Base-by-base conservation (phyloP, 805 yeast species). In the Myxozyma neotropica region DNA sequence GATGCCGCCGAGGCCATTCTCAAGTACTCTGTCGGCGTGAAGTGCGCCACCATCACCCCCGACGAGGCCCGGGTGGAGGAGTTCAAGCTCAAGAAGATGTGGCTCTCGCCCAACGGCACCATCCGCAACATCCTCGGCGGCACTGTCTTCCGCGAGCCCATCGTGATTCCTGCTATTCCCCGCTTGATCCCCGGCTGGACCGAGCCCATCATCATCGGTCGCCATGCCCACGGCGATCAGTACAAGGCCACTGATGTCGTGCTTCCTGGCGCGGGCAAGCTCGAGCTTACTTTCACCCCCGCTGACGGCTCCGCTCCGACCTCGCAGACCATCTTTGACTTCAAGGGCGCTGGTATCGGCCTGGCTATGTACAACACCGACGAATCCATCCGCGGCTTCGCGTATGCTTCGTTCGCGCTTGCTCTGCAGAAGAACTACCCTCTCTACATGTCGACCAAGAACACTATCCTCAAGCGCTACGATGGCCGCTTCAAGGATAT, bases 1-100 rank as follows among this genome's bases (percentile, higher is more conserved):
- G 97, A 93, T 56, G 88, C 96, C 10, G 97, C 97, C 24, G 78
- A 86, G 52, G 98, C 98, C 54, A 92, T 90, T 68, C 78, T 85
- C 74, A 83, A 91, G 75, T 87, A 89, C 74, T 88, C 89, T 55
- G 98, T 93, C 58, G 98, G 96, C 31, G 89, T 93, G 69, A 93
- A 93, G 78, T 93, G 98, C 79, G 98, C 98, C 58, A 93, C 98
- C 53, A 93, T 93, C 74, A 93, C 98, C n/a, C 97, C 98, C 6
- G 96, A 89, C 73, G 98, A 93, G 78, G 94, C 89, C 49, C 85
- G 98, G 71, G 97, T 93, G 54, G 79, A 88, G 75, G 98, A 93
- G 76, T 93, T 90, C 76, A 78, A 82, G 57, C 81, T 93, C 75
- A 91, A 93, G 79, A 88, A 91, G 75, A 93, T 93, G 98, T 93